Evolutionary conservation across 352 stramenopile genomes (phyloP).

Genomic region (Pythium chondricola): DNA sequence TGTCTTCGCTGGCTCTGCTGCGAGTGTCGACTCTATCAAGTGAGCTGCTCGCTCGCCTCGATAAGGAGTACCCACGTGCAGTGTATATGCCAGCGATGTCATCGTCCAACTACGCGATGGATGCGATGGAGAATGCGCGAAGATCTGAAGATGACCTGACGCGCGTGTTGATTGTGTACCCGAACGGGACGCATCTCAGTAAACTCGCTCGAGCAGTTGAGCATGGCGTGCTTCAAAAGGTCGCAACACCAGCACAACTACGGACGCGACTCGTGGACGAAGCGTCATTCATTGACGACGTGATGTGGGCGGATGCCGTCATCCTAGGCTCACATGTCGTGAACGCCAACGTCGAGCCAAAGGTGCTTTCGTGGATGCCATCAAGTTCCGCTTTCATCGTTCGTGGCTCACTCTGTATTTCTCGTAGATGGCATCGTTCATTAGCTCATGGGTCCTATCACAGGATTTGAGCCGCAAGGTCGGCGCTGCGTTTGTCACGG

Average conservation of each 20-base stretch:
- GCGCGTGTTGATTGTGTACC: slow-evolving; percentile 70
- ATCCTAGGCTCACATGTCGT: slow-evolving; percentile 81
- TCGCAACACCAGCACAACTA: slow-evolving; percentile 28
- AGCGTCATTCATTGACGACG: slow-evolving; percentile 69
- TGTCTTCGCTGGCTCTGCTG: slow-evolving; percentile 28
- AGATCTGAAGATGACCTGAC: no score
- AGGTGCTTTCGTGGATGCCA: slow-evolving; percentile 24
- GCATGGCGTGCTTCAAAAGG: slow-evolving; percentile 28
- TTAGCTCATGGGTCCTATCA: slow-evolving; percentile 65
- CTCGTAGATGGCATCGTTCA: slow-evolving; percentile 51
- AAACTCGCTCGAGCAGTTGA: slow-evolving; percentile 69
- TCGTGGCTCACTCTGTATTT: not conserved
- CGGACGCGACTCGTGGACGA: slow-evolving; percentile 54
- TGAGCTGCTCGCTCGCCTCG: slow-evolving; percentile 33
- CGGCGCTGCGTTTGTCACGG: slow-evolving; percentile 80
- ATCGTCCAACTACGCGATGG: no score
- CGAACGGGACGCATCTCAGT: slow-evolving; percentile 58
- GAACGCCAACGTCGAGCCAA: slow-evolving; percentile 85
- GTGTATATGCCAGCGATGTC: no score
- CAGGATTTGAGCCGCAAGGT: slow-evolving; percentile 79
- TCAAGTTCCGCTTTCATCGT: not conserved
- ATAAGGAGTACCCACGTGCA: slow-evolving; percentile 23
- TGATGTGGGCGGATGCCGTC: slow-evolving; percentile 78
- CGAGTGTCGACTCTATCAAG: slow-evolving; percentile 30
- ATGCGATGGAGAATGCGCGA: no score